phyloP scores from a whole-genome alignment of 1,139 yeast genomes.

The Blastobotrys buckinghamii region DNA sequence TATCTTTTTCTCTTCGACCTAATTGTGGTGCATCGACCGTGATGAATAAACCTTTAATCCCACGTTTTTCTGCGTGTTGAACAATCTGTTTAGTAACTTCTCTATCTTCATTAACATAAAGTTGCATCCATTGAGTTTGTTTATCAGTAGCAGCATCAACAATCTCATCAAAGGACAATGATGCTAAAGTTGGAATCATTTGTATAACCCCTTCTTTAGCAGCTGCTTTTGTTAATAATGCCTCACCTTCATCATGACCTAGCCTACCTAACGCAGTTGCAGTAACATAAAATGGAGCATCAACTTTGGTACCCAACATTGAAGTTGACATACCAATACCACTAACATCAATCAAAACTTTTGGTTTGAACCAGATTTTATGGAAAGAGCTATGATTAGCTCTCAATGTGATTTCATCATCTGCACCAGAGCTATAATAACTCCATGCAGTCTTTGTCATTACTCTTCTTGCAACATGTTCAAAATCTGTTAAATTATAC shows the following conservation, averaged over 20 bases:
- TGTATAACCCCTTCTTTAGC: conserved; percentile 44
- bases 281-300: conserved; percentile 50
- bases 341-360: conserved; percentile 68
- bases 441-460: conserved; percentile 83
- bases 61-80: conserved; percentile 66
- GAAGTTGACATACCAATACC: conserved; percentile 47
- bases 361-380: conserved; percentile 78
- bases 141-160: conserved; percentile 43
- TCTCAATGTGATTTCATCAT: conserved; percentile 83
- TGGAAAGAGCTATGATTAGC: conserved; percentile 89
- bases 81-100: conserved; percentile 54
- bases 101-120: conserved; percentile 75
- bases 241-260: conserved; percentile 54
- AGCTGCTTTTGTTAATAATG: conserved; percentile 46
- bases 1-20: conserved; percentile 79
- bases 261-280: conserved; percentile 54
- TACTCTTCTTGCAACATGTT: conserved; percentile 71
- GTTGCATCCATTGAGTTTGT: conserved; percentile 83
- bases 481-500: conserved; percentile 74
- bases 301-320: conserved; percentile 43
- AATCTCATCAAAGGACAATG: conserved; percentile 53
- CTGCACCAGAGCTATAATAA: conserved; percentile 86
- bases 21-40: conserved; percentile 94
- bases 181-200: conserved; percentile 53
- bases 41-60: conserved; percentile 72